Conservation (phyloP, 305 asterid species). For the Withania somnifera region DNA sequence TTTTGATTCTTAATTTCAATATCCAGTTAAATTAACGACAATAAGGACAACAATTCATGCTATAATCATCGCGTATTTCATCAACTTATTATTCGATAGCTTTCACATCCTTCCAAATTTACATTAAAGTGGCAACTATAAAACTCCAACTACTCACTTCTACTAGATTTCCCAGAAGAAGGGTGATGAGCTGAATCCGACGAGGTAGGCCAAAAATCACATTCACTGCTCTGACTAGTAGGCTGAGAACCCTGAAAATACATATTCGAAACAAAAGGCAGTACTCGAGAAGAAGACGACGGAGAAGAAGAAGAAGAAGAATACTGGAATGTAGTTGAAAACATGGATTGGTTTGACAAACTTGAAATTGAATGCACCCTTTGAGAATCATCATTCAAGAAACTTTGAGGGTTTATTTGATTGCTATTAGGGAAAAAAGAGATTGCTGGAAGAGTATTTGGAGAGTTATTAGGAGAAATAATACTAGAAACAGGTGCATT, state of each 20-base stretch:
- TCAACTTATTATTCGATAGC: not conserved
- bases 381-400: constrained; percentile 2
- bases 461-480: not conserved
- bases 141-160: not conserved
- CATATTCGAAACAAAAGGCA: not conserved
- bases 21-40: not conserved
- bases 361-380: not conserved
- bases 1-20: not conserved
- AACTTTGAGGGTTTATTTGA: not conserved
- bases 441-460: not conserved
- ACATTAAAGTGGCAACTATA: not conserved
- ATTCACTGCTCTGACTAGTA: not conserved
- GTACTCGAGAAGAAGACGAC: not conserved
- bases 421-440: not conserved
- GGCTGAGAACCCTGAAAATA: not conserved
- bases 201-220: not conserved
- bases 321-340: not conserved
- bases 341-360: not conserved
- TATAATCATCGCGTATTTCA: not conserved
- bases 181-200: not conserved
- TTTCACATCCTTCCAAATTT: not conserved
- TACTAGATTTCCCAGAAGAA: not conserved
- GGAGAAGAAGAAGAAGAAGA: not conserved
- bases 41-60: not conserved
- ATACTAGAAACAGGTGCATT: not conserved